These are phyloP conservation scores for Fennellomyces sp. DNA, from an alignment of 371 early-diverging fungal species.

Conservation along the genomic window DNA sequence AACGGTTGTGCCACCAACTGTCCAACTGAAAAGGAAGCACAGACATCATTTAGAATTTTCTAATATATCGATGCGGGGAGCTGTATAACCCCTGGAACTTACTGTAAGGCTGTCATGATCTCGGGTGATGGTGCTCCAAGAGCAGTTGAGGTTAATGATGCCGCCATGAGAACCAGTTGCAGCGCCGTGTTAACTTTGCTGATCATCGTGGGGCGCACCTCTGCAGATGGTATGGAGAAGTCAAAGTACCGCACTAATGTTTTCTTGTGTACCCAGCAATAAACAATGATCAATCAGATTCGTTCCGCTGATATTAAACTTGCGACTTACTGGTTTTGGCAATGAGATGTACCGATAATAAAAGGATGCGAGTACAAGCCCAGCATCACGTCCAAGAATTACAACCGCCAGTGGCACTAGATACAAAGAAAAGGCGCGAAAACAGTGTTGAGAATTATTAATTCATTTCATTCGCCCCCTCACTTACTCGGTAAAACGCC, in stretches of 20 bases:
- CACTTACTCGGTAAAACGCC: conserved; percentile 78
- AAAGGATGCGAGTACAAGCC: conserved; percentile 77
- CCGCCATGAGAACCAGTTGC: conserved; percentile 82
- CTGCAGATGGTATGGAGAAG: conserved; percentile 87
- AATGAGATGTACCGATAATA: conserved; percentile 88
- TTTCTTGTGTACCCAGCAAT: conserved; percentile 53
- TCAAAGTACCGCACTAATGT: conserved; percentile 88
- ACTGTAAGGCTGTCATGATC: conserved; percentile 45
- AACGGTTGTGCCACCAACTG: conserved; percentile 82
- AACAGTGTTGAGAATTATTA: not conserved
- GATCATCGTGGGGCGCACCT: conserved; percentile 86
- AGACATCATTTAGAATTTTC: conserved; percentile 8
- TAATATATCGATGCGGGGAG: no score
- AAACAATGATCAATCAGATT: conserved; percentile 10
- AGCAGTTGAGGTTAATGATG: conserved; percentile 62
- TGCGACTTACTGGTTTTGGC: conserved; percentile 77
- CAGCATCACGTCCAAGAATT: conserved; percentile 89
- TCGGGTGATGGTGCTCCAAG: conserved; percentile 34
- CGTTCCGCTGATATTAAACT: not conserved
- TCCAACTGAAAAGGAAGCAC: conserved; percentile 45
- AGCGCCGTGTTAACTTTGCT: conserved; percentile 93
- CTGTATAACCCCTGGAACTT: no score
- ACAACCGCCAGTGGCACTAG: conserved; percentile 77
- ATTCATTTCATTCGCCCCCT: not conserved
- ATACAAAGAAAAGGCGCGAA: not conserved